These are phyloP conservation scores for Ogataea neopini DNA, from an alignment of 805 yeast genomes.

Conservation along the genomic window DNA sequence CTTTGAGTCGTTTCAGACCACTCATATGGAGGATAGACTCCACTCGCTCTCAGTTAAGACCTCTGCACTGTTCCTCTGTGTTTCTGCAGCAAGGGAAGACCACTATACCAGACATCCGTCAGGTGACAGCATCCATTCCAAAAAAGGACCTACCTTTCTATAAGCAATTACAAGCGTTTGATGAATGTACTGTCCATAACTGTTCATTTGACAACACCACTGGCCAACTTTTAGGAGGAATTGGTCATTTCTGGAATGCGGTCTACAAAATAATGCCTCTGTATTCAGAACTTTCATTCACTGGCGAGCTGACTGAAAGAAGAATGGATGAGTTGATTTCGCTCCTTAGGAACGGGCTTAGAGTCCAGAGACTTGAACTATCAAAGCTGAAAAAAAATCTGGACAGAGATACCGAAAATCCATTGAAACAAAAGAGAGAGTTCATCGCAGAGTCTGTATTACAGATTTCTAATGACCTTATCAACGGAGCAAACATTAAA, in stretches of 20 bases:
- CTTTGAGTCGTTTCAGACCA: neutral
- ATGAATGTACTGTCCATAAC: constrained; percentile 44
- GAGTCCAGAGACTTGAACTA: constrained; percentile 54
- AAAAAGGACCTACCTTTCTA: constrained; percentile 47
- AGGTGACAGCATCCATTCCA: constrained; percentile 22
- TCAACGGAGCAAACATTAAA: constrained; percentile 28
- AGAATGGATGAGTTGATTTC: constrained; percentile 49
- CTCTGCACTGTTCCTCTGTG: neutral
- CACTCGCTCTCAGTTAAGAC: neutral
- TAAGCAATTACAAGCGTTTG: constrained; percentile 52
- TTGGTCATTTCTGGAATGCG: constrained; percentile 52
- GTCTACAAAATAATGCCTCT: constrained; percentile 50
- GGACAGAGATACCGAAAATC: constrained; percentile 53
- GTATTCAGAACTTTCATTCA: constrained; percentile 46
- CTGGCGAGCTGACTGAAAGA: constrained; percentile 47
- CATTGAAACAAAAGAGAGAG: constrained; percentile 49
- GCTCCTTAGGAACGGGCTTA: constrained; percentile 53
- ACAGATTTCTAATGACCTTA: constrained; percentile 48
- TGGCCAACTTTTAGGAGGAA: constrained; percentile 37
- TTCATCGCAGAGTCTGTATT: constrained; percentile 45
- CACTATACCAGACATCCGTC: constrained; percentile 12
- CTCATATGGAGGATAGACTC: neutral
- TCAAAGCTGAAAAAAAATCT: constrained; percentile 55
- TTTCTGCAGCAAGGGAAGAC: neutral
- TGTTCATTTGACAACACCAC: constrained; percentile 34